Evolutionary conservation across 305 asterid species (phyloP).

Genomic region (Fraxinus platypoda): DNA sequence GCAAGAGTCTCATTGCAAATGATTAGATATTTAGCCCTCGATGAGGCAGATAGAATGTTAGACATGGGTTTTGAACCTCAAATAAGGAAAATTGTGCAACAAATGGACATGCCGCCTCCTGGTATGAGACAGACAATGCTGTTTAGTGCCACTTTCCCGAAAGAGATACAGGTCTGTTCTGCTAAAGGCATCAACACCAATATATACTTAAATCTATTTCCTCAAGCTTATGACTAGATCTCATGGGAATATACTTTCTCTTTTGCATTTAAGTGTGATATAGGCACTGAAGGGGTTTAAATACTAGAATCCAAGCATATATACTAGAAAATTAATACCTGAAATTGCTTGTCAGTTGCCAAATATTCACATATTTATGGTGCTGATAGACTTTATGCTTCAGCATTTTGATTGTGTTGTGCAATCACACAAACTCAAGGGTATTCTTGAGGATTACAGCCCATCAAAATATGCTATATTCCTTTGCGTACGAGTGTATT

Average conservation of each 20-base stretch:
- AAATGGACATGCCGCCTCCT: slow-evolving; percentile 69
- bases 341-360: neutral
- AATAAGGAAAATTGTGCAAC: slow-evolving; percentile 63
- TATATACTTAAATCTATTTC: neutral
- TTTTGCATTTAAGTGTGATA: neutral
- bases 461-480: neutral
- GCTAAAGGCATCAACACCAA: slow-evolving; percentile 9
- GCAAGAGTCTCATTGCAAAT: slow-evolving; percentile 60
- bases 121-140: slow-evolving; percentile 61
- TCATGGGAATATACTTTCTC: neutral
- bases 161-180: slow-evolving; percentile 57
- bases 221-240: neutral
- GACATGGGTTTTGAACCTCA: slow-evolving; percentile 75
- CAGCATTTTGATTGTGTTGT: neutral
- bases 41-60: slow-evolving; percentile 66
- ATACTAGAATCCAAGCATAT: neutral
- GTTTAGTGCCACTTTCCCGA: slow-evolving; percentile 67
- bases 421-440: neutral
- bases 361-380: neutral
- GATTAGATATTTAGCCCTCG: slow-evolving; percentile 56
- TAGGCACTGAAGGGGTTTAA: neutral
- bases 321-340: neutral
- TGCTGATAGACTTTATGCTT: neutral
- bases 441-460: neutral
- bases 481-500: neutral